Percentiles rank a stretch among this genome's conserved stretches.
Conservation (phyloP, 192 early-diverging fungal species). For the Entomortierella chlamydospora region DNA sequence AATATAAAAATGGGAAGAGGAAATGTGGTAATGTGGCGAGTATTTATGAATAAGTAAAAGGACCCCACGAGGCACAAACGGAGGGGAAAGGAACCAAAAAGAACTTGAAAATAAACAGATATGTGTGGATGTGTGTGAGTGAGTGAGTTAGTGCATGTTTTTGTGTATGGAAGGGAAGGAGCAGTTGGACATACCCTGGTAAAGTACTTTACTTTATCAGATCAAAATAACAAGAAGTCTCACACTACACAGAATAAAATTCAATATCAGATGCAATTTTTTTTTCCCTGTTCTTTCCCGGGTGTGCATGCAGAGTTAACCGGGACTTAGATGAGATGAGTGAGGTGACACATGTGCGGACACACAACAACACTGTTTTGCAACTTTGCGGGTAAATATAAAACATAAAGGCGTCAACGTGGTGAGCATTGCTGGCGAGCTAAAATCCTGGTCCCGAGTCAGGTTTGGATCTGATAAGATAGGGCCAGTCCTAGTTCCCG, state of each 20-base stretch:
- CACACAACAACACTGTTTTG: no score
- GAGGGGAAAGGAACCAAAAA: neutral
- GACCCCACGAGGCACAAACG: neutral
- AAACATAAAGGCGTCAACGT: no score
- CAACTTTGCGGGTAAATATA: no score
- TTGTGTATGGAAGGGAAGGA: neutral
- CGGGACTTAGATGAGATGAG: no score
- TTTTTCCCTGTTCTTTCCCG: neutral
- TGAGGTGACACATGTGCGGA: no score
- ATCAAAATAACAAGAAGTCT: slow-evolving; percentile 12
- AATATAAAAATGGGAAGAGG: slow-evolving; percentile 3
- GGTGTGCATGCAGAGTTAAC: no score
- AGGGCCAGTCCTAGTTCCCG: slow-evolving; percentile 1
- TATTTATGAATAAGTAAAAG: slow-evolving; percentile 16
- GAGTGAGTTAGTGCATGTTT: neutral
- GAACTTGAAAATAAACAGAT: neutral
- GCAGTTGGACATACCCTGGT: neutral
- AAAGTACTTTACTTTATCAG: slow-evolving; percentile 9
- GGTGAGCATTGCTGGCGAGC: neutral
- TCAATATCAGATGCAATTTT: slow-evolving; percentile 3
- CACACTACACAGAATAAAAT: neutral
- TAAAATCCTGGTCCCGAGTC: slow-evolving; percentile 13
- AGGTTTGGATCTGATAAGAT: slow-evolving; percentile 48
- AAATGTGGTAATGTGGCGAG: neutral
- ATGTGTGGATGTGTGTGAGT: no score